Evolutionary conservation across 1,139 yeast genomes (phyloP).

Genomic region (Scheffersomyces titani): DNA sequence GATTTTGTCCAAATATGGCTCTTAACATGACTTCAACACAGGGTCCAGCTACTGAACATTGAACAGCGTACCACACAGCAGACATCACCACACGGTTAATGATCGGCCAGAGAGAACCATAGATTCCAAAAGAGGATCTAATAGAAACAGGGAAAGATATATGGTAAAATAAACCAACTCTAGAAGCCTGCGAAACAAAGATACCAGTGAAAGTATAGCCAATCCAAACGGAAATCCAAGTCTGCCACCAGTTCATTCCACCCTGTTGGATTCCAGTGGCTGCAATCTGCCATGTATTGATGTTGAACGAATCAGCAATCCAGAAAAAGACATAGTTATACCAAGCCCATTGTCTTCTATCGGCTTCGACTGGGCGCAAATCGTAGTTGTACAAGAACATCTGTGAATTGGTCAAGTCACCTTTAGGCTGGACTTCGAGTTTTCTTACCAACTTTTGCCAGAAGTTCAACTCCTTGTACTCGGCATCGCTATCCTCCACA

Average conservation of each 20-base stretch:
- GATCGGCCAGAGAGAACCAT: conserved; percentile 80
- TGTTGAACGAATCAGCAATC: conserved; percentile 86
- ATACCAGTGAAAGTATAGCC: conserved; percentile 64
- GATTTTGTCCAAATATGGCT: conserved; percentile 65
- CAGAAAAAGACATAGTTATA: conserved; percentile 75
- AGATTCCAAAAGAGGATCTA: conserved; percentile 74
- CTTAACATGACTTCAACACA: conserved; percentile 73
- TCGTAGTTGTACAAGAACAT: conserved; percentile 71
- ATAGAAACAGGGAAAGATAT: conserved; percentile 77
- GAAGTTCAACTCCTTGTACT: conserved; percentile 1
- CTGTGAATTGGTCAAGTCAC: conserved; percentile 45
- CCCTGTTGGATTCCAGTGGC: conserved; percentile 70
- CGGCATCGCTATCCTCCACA: background rate
- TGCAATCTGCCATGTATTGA: conserved; percentile 90
- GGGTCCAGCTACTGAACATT: conserved; percentile 79
- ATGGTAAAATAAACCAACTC: conserved; percentile 75
- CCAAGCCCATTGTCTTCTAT: conserved; percentile 79
- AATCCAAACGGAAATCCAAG: conserved; percentile 83
- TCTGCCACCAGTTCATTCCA: conserved; percentile 87
- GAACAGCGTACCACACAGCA: conserved; percentile 83
- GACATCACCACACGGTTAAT: conserved; percentile 82
- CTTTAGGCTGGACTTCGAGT: conserved; percentile 27
- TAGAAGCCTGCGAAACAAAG: conserved; percentile 63
- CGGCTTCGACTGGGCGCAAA: conserved; percentile 71
- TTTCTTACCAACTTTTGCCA: conserved; percentile 5